These are phyloP conservation scores for Lactuca saligna DNA, from an alignment of 129 eudicot species.

Conservation along the genomic window DNA sequence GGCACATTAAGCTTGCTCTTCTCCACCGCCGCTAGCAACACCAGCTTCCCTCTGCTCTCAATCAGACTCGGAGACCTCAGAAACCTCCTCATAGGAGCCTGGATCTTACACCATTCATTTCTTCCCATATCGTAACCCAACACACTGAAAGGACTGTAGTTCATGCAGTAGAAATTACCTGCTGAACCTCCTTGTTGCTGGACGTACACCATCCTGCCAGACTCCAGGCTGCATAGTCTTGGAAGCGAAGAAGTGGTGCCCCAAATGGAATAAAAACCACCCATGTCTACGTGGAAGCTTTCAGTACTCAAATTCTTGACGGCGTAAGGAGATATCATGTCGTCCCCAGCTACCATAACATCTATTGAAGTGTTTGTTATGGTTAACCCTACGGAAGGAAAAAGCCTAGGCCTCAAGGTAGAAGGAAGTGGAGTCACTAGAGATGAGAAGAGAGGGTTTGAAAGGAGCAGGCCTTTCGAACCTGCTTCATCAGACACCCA, in stretches of 20 bases:
- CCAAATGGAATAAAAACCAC: conserved; percentile 89
- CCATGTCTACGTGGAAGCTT: conserved; percentile 74
- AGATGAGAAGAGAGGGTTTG: conserved; percentile 62
- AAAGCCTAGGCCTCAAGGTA: conserved; percentile 68
- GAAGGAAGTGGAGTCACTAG: conserved; percentile 64
- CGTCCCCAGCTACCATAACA: conserved; percentile 77
- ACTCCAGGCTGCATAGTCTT: conserved; percentile 82
- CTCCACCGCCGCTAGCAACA: conserved; percentile 81
- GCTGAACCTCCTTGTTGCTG: background rate
- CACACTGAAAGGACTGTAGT: conserved; percentile 85
- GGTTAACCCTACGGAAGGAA: conserved; percentile 68
- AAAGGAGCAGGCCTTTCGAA: conserved; percentile 55
- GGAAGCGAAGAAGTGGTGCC: conserved; percentile 83
- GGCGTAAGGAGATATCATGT: conserved; percentile 88
- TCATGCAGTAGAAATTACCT: conserved; percentile 85
- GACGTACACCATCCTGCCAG: conserved; percentile 67
- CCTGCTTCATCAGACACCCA: conserved; percentile 89
- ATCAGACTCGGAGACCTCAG: conserved; percentile 74
- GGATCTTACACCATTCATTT: conserved; percentile 71
- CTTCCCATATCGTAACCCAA: conserved; percentile 46
- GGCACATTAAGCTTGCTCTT: conserved; percentile 95
- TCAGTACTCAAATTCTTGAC: conserved; percentile 86
- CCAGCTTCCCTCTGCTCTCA: conserved; percentile 54
- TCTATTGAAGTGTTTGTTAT: conserved; percentile 71
- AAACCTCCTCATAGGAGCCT: conserved; percentile 90